phyloP scores from a whole-genome alignment of 2,329 filamentous ascomycete genomes.

The Fusarium aywerte region DNA sequence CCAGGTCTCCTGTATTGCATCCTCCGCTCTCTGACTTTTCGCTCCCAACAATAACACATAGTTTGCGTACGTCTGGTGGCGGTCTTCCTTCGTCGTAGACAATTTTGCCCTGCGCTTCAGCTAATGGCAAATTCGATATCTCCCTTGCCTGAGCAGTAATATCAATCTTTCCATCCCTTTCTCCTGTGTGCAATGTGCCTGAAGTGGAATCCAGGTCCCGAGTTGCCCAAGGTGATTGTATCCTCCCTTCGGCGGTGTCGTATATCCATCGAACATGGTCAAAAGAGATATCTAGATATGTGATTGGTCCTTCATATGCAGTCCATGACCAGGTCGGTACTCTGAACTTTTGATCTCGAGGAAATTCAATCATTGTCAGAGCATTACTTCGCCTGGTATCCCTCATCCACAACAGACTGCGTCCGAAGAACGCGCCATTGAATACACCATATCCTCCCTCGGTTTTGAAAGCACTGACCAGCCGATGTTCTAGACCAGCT shows the following conservation, averaged over 20 bases:
- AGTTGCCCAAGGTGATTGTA: slow-evolving; percentile 21
- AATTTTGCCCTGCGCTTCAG: not conserved
- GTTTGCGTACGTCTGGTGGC: not conserved
- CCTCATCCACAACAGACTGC: slow-evolving; percentile 36
- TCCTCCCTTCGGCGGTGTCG: not conserved
- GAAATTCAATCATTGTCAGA: slow-evolving; percentile 10
- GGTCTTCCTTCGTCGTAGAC: slow-evolving; percentile 5
- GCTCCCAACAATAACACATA: slow-evolving; percentile 20
- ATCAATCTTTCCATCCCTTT: not conserved
- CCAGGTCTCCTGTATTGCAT: not conserved
- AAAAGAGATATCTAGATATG: slow-evolving; percentile 43
- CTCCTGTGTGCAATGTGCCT: slow-evolving; percentile 13
- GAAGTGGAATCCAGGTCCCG: not conserved
- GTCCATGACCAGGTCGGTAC: slow-evolving; percentile 53
- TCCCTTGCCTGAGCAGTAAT: slow-evolving; percentile 14
- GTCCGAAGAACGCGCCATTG: slow-evolving; percentile 10
- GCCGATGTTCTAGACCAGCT: slow-evolving; percentile 27
- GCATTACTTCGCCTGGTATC: not conserved
- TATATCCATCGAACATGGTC: slow-evolving; percentile 22
- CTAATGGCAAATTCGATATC: not conserved
- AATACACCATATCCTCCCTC: slow-evolving; percentile 39
- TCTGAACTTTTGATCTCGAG: not conserved
- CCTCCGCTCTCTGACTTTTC: not conserved
- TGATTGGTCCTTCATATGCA: slow-evolving; percentile 48
- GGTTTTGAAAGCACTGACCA: slow-evolving; percentile 18